A percentile compares a stretch with the other conserved stretches of the same genome.
These are phyloP conservation scores for Myxozyma neglecta DNA, from an alignment of 805 yeast genomes.

Conservation along the genomic window DNA sequence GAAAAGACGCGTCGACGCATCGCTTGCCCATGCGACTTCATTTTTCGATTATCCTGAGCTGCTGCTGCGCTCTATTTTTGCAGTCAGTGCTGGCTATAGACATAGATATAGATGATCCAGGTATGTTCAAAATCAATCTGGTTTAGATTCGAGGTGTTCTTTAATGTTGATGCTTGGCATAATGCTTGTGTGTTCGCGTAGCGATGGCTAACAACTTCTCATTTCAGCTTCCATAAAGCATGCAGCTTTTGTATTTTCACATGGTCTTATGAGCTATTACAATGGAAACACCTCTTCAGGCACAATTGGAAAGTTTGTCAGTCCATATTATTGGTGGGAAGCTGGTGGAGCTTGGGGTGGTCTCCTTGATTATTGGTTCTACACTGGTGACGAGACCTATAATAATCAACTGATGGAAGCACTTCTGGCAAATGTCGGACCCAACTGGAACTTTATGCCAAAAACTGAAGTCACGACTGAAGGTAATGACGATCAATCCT, in stretches of 20 bases:
- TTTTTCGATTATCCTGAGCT: not conserved
- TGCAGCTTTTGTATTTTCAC: conserved; percentile 54
- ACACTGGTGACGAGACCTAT: conserved; percentile 68
- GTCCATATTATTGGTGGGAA: conserved; percentile 97
- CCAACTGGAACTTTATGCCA: conserved; percentile 77
- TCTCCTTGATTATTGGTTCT: conserved; percentile 73
- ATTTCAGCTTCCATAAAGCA: conserved; percentile 45
- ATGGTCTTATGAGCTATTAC: conserved; percentile 70
- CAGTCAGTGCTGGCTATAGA: conserved; percentile 11
- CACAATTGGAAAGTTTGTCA: conserved; percentile 79
- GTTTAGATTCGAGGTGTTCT: not conserved
- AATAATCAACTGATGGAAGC: conserved; percentile 60
- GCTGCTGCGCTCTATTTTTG: not conserved
- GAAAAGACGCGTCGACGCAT: too few relatives aligned
- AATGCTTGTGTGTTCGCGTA: not conserved
- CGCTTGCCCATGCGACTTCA: not conserved
- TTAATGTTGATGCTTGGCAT: not conserved
- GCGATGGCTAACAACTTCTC: not conserved
- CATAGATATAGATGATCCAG: conserved; percentile 17
- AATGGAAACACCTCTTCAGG: conserved; percentile 67
- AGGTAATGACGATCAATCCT: conserved; percentile 97
- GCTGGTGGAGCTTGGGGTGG: conserved; percentile 86
- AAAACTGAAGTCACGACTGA: conserved; percentile 85
- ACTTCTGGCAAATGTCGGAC: conserved; percentile 70
- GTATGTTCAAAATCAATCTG: not conserved